Conservation (phyloP, 257 asterid species). For the Petunia axillaris region DNA sequence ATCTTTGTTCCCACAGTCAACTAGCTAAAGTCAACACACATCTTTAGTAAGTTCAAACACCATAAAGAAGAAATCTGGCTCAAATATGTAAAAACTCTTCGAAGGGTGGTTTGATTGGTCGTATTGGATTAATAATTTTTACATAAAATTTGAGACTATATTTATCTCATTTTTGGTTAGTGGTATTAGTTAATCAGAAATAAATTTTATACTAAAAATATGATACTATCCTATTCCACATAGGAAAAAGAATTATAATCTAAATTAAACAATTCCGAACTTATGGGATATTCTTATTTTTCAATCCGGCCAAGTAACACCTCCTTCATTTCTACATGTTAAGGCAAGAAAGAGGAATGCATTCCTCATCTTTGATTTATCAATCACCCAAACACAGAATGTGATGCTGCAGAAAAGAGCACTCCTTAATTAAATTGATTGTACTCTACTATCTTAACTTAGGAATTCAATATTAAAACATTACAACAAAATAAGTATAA, state of each 20-base stretch:
- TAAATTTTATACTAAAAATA: no score
- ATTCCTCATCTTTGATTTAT: slow-evolving; percentile 7
- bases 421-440: slow-evolving; percentile 6
- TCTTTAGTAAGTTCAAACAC: neutral
- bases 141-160: no score
- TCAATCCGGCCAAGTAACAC: no score
- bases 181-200: no score
- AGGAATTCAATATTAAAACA: slow-evolving; percentile 10
- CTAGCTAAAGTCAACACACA: neutral
- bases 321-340: neutral
- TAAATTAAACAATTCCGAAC: no score
- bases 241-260: no score
- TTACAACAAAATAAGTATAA: slow-evolving; percentile 7
- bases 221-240: no score
- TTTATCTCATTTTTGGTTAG: no score
- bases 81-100: neutral
- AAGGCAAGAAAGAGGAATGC: neutral
- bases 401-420: slow-evolving; percentile 24
- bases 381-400: neutral
- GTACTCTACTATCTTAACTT: neutral
- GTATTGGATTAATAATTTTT: no score
- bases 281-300: no score
- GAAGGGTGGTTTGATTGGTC: no score
- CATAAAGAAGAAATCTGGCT: neutral
- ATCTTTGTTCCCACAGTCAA: neutral